phyloP scores from a whole-genome alignment of 306 rosid species.

The Corylus heterophylla region DNA sequence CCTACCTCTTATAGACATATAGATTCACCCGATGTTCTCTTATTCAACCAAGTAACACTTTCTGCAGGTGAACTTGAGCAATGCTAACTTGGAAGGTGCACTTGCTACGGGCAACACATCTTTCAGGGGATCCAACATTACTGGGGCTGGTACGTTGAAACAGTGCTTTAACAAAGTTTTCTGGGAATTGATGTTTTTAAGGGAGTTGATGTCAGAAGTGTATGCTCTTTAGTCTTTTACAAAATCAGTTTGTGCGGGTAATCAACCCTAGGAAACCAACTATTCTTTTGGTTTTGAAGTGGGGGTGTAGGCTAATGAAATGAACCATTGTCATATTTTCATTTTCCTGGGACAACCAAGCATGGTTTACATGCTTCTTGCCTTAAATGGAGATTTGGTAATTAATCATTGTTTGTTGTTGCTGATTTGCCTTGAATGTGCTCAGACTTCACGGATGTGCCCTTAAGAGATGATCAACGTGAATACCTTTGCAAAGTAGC shows the following conservation, averaged over 20 bases:
- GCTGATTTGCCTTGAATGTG: slow-evolving; percentile 19
- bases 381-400: neutral
- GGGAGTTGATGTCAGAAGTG: slow-evolving; percentile 16
- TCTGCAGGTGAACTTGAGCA: slow-evolving; percentile 80
- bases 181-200: slow-evolving; percentile 1
- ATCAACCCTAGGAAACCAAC: neutral
- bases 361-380: neutral
- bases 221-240: neutral
- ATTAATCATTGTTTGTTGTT: slow-evolving; percentile 5
- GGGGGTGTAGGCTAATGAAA: neutral
- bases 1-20: slow-evolving; percentile 6
- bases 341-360: neutral
- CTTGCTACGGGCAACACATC: slow-evolving; percentile 88
- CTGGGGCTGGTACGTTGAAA: slow-evolving; percentile 72
- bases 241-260: neutral
- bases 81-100: slow-evolving; percentile 96
- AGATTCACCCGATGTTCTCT: slow-evolving; percentile 10
- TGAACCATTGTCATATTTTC: neutral
- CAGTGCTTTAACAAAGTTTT: slow-evolving; percentile 7
- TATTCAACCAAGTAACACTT: slow-evolving; percentile 23
- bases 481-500: slow-evolving; percentile 87
- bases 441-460: slow-evolving; percentile 94
- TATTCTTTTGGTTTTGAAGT: neutral
- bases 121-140: slow-evolving; percentile 74
- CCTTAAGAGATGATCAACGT: slow-evolving; percentile 91